Evolutionary conservation across 2,329 filamentous ascomycete species (phyloP), one percentile per base, ranked within the genome.

Genomic region (Lachnellula hyalina): DNA sequence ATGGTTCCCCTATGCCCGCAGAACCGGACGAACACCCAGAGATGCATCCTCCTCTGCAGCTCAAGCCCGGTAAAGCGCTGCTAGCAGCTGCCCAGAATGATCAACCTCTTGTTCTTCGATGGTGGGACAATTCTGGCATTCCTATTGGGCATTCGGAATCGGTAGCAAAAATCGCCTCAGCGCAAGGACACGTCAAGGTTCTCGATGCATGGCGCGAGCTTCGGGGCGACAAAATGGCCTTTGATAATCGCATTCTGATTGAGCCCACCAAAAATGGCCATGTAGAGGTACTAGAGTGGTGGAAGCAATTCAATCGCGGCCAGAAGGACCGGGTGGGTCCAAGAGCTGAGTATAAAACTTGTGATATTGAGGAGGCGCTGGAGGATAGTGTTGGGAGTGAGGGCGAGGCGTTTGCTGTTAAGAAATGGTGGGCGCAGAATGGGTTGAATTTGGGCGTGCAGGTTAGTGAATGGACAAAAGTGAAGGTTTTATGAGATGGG

Each of bases 351-450:
- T 96, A 96, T 72, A 92, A 93, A 70, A 96, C 90, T 1, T 96
- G 91, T 70, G 91, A 96, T 70, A 94, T 97, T 58, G 92, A 96
- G 70, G 93, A 96, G 72, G 92, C 92, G 0, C 78, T 96, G 40
- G 92, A 96, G 69, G 92, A 96, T 68, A 89, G 90, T 21, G 82
- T 93, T 49, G 82, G 81, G 8, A 65, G 60, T 51, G 64, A 65
- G 4, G 72, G 76, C 4, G 85, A 87, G 52, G 87, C 90, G 59
- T 83, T 85, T 61, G 80, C 81, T 38, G 89, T 96, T 17, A 77
- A 89, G 54, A 78, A 80, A 59, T 97, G 93, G 93, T 97, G 93
- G 93, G 87, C 89, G 75, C 82, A 47, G 51, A 87, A 87, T 65
- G 85, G 85, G 1, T 71, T 87, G 57, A 87, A 88, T 66, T 70